Conservation (phyloP, 2,329 filamentous ascomycete genomes). For the Tolypocladium pustulatum region DNA sequence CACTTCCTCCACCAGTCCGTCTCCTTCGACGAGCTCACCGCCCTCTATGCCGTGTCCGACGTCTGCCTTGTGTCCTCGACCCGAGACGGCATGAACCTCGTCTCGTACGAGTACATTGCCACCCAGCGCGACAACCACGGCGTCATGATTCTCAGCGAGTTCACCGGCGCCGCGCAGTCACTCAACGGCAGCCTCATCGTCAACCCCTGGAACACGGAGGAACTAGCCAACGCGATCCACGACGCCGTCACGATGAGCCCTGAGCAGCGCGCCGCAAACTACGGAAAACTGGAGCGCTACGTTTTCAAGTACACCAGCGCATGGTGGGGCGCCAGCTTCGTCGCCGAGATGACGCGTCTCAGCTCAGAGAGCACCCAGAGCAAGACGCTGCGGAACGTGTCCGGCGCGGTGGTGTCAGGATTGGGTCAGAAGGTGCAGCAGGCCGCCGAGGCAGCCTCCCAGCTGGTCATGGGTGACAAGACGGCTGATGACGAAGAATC, state of each 20-base stretch:
- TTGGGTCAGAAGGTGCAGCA: slow-evolving; percentile 17
- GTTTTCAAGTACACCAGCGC: slow-evolving; percentile 96
- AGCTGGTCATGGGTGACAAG: slow-evolving; percentile 4
- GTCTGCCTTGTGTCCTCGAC: slow-evolving; percentile 88
- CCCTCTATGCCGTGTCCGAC: slow-evolving; percentile 85
- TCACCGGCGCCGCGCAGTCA: slow-evolving; percentile 89
- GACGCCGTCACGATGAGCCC: slow-evolving; percentile 95
- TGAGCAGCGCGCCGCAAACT: slow-evolving; percentile 78
- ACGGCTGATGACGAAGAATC: slow-evolving; percentile 3
- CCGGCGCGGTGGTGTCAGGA: slow-evolving; percentile 23
- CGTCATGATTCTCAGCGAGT: slow-evolving; percentile 90
- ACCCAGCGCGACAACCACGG: slow-evolving; percentile 85
- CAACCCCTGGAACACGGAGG: slow-evolving; percentile 98
- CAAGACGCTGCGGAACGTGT: slow-evolving; percentile 30
- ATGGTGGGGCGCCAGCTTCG: slow-evolving; percentile 94
- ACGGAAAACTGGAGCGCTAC: slow-evolving; percentile 85
- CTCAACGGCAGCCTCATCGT: slow-evolving; percentile 89
- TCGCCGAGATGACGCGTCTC: slow-evolving; percentile 63
- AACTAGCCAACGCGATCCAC: slow-evolving; percentile 84
- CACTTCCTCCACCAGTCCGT: slow-evolving; percentile 98
- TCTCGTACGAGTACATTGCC: slow-evolving; percentile 97
- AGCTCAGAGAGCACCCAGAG: slow-evolving; percentile 25
- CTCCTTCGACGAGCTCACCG: slow-evolving; percentile 86
- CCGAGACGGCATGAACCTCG: slow-evolving; percentile 98
- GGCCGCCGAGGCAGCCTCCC: slow-evolving; percentile 9